Evolutionary conservation across 352 stramenopile genomes (phyloP), one percentile per base, ranked within the genome.

Genomic region (Pythium scleroteichum): DNA sequence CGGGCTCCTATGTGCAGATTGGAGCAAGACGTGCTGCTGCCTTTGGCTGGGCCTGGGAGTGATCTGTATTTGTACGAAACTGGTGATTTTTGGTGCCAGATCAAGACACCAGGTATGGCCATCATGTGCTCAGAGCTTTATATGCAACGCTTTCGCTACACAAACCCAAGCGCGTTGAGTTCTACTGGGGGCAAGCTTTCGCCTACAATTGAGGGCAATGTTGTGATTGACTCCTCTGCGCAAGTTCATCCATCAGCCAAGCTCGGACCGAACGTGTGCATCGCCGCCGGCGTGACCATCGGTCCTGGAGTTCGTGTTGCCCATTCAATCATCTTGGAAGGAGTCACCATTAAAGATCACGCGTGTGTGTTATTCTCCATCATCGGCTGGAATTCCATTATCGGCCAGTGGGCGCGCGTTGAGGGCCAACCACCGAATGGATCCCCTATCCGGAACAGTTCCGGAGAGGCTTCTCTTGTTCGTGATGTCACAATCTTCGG

Each of bases 81-180:
- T 1, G 87, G 87, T 2, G 85, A 96, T 61, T 95, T 96, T 53
- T 96, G 87, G 87, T 95, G 85, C 53, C 87, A 96, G 59, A 96
- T 96, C 75, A 96, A 95, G 76, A 96, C 87, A 1, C 87, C 87
- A 0, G 87, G 87, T 17, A 95, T 95, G 87, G 85, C 87, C 10
- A 83, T 96, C 59, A 96, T 87, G 66, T 96, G 87, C 63, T 96
- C 87, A 9, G 87, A 95, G 71, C 75, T 96, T 10, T 96, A 95
- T 69, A 96, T 96, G 85, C 87, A 96, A 55, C 87, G 87, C 23
- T 96, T 95, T 68, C 87, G 87, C 24, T 94, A 94, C 69, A 94
- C 85, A 23, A 93, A 95, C 62, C 85, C 85, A n/a, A 92, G 73
- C 26, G 79, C 84, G 8, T 53, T 96, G 53, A 93, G 85, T 51